These are phyloP conservation scores for Monilinia vaccinii-corymbosi DNA, from an alignment of 2,329 filamentous ascomycete genomes.

Conservation along the genomic window DNA sequence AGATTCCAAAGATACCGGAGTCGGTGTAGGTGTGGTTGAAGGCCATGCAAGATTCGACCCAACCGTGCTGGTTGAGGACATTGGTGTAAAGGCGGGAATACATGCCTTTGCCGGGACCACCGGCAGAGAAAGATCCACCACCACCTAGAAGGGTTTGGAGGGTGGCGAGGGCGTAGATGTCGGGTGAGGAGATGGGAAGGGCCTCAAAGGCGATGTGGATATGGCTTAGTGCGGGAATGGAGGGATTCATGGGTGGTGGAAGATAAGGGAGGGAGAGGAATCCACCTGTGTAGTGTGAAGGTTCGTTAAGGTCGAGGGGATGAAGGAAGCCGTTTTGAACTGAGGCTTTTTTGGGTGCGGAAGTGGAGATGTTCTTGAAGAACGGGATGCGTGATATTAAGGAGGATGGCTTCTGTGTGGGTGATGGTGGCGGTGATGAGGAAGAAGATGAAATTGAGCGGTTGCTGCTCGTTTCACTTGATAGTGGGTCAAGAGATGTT, in stretches of 20 bases:
- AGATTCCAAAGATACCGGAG: slow-evolving; percentile 89
- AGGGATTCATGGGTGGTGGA: slow-evolving; percentile 67
- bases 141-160: slow-evolving; percentile 93
- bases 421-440: slow-evolving; percentile 32
- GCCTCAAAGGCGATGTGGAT: slow-evolving; percentile 96
- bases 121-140: slow-evolving; percentile 92
- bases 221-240: slow-evolving; percentile 74
- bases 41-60: slow-evolving; percentile 90
- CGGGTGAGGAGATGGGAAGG: slow-evolving; percentile 77
- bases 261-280: slow-evolving; percentile 79
- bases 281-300: slow-evolving; percentile 85
- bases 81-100: slow-evolving; percentile 97
- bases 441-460: slow-evolving; percentile 32
- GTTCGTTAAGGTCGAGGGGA: slow-evolving; percentile 39
- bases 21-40: slow-evolving; percentile 99
- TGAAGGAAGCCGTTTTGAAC: slow-evolving; percentile 38
- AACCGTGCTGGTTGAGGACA: slow-evolving; percentile 93
- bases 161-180: slow-evolving; percentile 94
- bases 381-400: slow-evolving; percentile 80
- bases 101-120: slow-evolving; percentile 97
- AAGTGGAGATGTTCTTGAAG: slow-evolving; percentile 79
- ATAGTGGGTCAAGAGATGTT: slow-evolving; percentile 39
- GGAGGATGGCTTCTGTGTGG: slow-evolving; percentile 46
- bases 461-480: slow-evolving; percentile 26
- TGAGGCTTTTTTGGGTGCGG: slow-evolving; percentile 53